A percentile compares a stretch with the other conserved stretches of the same genome.
Conservation (phyloP, 1,284 basidiomycete genomes). For the Coniferiporia weirii region DNA sequence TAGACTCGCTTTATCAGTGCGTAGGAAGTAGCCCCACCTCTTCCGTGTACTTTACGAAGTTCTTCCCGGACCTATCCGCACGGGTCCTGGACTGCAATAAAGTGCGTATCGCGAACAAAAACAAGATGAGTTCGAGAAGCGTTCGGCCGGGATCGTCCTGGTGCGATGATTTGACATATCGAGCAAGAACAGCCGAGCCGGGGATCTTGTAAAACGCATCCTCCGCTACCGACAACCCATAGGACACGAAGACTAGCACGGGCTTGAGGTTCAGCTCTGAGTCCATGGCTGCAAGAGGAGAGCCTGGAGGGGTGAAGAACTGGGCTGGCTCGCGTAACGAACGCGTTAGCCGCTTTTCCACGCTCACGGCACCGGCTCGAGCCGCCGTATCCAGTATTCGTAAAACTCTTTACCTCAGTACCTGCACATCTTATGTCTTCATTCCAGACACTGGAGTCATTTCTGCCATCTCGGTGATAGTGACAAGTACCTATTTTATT, state of each 20-base stretch:
- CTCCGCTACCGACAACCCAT: slow-evolving; percentile 50
- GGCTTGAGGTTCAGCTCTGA: slow-evolving; percentile 43
- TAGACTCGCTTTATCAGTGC: not conserved
- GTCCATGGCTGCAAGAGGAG: not conserved
- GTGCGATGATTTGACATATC: slow-evolving; percentile 88
- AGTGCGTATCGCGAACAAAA: slow-evolving; percentile 87
- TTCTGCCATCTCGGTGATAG: too few species aligned
- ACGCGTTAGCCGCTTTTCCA: too few species aligned
- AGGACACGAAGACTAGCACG: slow-evolving; percentile 53
- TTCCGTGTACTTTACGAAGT: slow-evolving; percentile 87
- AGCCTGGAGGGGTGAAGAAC: not conserved
- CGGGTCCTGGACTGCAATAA: slow-evolving; percentile 86
- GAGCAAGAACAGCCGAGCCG: slow-evolving; percentile 84
- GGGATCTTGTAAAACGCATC: slow-evolving; percentile 71
- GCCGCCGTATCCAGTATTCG: too few species aligned
- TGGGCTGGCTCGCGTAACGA: too few species aligned
- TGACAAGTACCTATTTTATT: too few species aligned
- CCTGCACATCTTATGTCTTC: too few species aligned
- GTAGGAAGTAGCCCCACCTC: slow-evolving; percentile 52
- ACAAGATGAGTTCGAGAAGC: slow-evolving; percentile 83
- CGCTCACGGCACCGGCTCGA: too few species aligned
- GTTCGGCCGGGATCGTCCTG: slow-evolving; percentile 91
- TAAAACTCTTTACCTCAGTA: too few species aligned
- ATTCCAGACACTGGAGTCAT: too few species aligned
- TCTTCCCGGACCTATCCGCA: slow-evolving; percentile 79